Base-by-base conservation (phyloP, 176 grass and related monocot genomes). In the bread wheat (Triticum aestivum) region DNA sequence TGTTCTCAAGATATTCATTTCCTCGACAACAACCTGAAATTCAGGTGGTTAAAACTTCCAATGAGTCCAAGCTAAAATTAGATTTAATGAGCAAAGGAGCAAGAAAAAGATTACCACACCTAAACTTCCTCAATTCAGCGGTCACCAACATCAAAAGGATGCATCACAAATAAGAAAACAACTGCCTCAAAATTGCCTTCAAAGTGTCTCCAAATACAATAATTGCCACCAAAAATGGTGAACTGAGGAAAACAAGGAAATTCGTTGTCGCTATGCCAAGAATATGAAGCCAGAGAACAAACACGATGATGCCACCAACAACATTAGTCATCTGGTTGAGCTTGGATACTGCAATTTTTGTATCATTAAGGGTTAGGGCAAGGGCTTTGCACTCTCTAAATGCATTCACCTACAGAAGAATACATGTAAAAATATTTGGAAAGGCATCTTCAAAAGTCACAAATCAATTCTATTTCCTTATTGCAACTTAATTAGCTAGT, bases 101-200 rank as follows among this genome's bases (percentile, higher is more conserved):
- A 49, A 49, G 12, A 49, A 49, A 49, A 49, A 49, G 1, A 49
- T 49, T 49, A 14, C 3, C 45, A 49, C 26, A 75, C 72, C 72
- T 75, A 24, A 13, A 75, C 42, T 29, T 51, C 72, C 27, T 75
- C 23, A 4, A 75, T 51, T 75, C 72, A 75, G 7, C 72, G 42
- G 42, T 75, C 72, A 18, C 72, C 42, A 15, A 49, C 72, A 27
- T 75, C 72, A 3, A 75, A 75, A 51, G 72, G 72, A 30, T 75
- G 72, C 72, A 51, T 75, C 42, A 51, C 24, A 2, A 75, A 75
- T 75, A 75, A 75, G 44, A 75, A 75, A 15, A 75, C 44, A 30
- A 75, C 30, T 14, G 72, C 72, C 44, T 75, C 72, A 15, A 75
- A 2, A 75, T 9, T 47, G 72, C 17, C 24, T 75, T 75, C 7